Base-by-base conservation (phyloP, 1,139 yeast genomes). In the Sugiyamaella paludigena region DNA sequence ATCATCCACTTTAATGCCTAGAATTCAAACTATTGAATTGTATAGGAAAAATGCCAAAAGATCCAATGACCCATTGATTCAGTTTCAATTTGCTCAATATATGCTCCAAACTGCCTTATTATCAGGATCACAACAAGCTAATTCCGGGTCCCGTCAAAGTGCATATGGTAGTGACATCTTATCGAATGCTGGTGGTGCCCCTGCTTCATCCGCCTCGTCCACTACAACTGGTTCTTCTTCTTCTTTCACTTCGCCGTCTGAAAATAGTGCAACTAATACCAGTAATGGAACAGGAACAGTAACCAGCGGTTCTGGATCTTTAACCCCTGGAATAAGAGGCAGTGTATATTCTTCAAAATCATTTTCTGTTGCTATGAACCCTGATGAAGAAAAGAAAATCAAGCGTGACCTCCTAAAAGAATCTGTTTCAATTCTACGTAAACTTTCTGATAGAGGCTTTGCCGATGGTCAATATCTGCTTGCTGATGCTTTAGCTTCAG, bases 21-120 rank as follows among this genome's bases (percentile, higher is more conserved):
- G 95, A 55, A 81, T 87, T 67, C 83, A 86, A 64, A 88, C 97
- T 7, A 81, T 92, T 54, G 96, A 91, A 58, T 75, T 88, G 72
- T 91, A 91, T 70, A 77, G 94, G 48, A 79, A 84, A 59, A 91
- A 87, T 62, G 96, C 95, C 16, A 84, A 84, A 62, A 86, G 83
- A 61, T 80, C 91, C 12, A 84, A 83, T 61, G 96, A 91, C 63
- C 95, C 97, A 1, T 81, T 79, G 26, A 84, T 87, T 15, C 78
- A 89, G 60, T 88, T 88, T 67, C 92, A 88, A 62, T 89, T 87
- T 64, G 96, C 97, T 1, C 95, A 89, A 68, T 87, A 86, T 65
- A 84, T 87, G 84, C 72, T 88, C 47, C 94, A 87, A 66, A 86
- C 95, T 1, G 96, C 95, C 1, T 73, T 87, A 41, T 57, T 61